Conservation (phyloP, 2,329 filamentous ascomycete species). For the Trichoderma cornu-damae region DNA sequence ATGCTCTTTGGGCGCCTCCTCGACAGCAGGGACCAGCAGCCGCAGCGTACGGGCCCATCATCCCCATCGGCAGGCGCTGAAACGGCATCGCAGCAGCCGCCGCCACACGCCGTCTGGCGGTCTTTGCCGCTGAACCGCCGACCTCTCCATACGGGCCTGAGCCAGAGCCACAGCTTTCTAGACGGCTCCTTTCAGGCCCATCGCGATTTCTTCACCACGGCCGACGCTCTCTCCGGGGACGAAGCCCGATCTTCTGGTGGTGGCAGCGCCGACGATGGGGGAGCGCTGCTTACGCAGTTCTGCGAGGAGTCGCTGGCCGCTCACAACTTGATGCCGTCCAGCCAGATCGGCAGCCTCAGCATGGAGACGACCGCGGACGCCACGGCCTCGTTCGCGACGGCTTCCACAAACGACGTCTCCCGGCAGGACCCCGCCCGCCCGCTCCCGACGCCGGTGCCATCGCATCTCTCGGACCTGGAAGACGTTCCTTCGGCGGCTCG, state of each 20-base stretch:
- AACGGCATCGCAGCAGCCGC: slow-evolving; percentile 22
- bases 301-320: slow-evolving; percentile 72
- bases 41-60: not conserved
- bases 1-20: slow-evolving; percentile 26
- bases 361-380: slow-evolving; percentile 14
- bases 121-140: slow-evolving; percentile 45
- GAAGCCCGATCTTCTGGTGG: slow-evolving; percentile 12
- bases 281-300: slow-evolving; percentile 55
- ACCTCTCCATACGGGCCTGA: slow-evolving; percentile 48
- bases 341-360: slow-evolving; percentile 44
- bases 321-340: slow-evolving; percentile 61
- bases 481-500: slow-evolving; percentile 64
- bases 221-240: slow-evolving; percentile 33
- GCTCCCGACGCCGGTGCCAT: slow-evolving; percentile 27
- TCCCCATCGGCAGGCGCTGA: not conserved
- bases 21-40: not conserved
- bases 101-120: slow-evolving; percentile 47
- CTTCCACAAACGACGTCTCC: slow-evolving; percentile 20
- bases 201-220: slow-evolving; percentile 46
- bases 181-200: slow-evolving; percentile 29
- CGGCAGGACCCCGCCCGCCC: slow-evolving; percentile 21
- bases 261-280: slow-evolving; percentile 33
- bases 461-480: slow-evolving; percentile 51
- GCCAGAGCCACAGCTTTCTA: slow-evolving; percentile 42
- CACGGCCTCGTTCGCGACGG: slow-evolving; percentile 22